Base-by-base conservation (phyloP, 83 land plant species). In the Thuja plicata region DNA sequence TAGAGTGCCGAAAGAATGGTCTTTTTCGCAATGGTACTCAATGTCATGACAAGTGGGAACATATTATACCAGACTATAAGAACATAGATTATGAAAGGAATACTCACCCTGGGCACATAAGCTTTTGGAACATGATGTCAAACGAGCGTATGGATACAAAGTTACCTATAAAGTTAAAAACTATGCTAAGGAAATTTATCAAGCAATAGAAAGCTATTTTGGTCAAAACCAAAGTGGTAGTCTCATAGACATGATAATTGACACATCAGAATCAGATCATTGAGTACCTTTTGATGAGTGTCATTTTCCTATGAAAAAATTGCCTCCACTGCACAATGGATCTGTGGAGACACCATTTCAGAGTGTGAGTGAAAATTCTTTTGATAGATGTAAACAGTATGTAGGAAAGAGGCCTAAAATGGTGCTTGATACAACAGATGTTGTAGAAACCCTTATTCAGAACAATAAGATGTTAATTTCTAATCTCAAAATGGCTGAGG, bases 41-140 rank as follows among this genome's bases (percentile, higher is more conserved):
- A 15, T 85, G 87, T 55, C 87, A 66, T 50, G 87, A 85, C 66
- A 85, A 66, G 50, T 85, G 87, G 87, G 50, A 85, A 55, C 87
- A 85, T 79, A 80, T 80, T 7, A 40, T 80, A 80, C 84, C 50
- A 1, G 84, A 80, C 50, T 80, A 80, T 80, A 80, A 80, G 84
- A 80, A 80, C n/a, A 80, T 50, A 43, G 19, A 80, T 17, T 80
- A 41, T 43, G 50, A 80, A 41, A 80, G 48, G 43, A 80, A 80
- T 80, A 41, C 43, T 80, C 10, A 8, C 2, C 84, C 48, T 40
- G 32, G 84, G 43, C n/a, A 80, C 43, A 46, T 19, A 5, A 41
- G 32, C 84, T 80, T 38, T 41, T 80, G n/a, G 84, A 80, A 41
- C 84, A 80, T 80, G 84, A 80, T 37, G 8, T n/a, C 84, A 41